A percentile compares a stretch with the other conserved stretches of the same genome.
Evolutionary conservation across 2,329 filamentous ascomycete genomes (phyloP).

Genomic region (Thermothelomyces thermophilus): DNA sequence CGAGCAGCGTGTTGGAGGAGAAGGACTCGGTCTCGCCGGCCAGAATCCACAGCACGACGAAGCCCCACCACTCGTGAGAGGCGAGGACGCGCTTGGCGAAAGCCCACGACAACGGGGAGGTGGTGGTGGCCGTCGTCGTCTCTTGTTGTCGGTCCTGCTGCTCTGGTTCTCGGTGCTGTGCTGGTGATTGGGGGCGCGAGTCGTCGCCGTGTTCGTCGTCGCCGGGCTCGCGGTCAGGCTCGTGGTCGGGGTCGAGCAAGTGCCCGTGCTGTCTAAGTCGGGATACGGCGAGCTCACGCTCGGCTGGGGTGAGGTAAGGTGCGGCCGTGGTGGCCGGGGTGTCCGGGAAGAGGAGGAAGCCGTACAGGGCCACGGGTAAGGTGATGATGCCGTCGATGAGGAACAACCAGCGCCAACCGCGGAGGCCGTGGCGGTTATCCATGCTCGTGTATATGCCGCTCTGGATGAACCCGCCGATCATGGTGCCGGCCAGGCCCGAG

Average conservation of each 20-base stretch:
- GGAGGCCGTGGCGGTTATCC: conserved; percentile 42
- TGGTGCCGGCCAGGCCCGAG: conserved; percentile 52
- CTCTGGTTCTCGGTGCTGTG: not conserved
- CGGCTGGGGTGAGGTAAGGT: conserved; percentile 38
- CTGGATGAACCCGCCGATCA: conserved; percentile 58
- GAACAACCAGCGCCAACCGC: conserved; percentile 51
- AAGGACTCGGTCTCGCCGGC: conserved; percentile 68
- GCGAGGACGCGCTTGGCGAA: conserved; percentile 51
- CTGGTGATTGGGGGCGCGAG: not conserved
- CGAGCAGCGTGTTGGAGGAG: conserved; percentile 53
- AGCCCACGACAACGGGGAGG: conserved; percentile 23
- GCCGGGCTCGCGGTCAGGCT: not conserved
- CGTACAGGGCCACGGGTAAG: conserved; percentile 49
- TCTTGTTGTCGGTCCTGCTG: not conserved
- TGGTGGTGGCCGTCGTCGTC: conserved; percentile 2
- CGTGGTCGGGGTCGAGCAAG: not conserved
- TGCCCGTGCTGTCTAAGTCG: conserved; percentile 29
- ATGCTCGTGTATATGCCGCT: conserved; percentile 42
- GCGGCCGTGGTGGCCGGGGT: conserved; percentile 44
- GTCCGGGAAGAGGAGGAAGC: conserved; percentile 48
- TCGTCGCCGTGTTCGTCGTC: not conserved
- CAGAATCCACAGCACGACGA: conserved; percentile 61
- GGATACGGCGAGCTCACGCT: conserved; percentile 32
- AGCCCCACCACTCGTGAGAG: conserved; percentile 61
- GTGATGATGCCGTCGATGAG: conserved; percentile 50